phyloP scores from a whole-genome alignment of 1,284 basidiomycete genomes.

The Microbotryum silenes-acaulis region DNA sequence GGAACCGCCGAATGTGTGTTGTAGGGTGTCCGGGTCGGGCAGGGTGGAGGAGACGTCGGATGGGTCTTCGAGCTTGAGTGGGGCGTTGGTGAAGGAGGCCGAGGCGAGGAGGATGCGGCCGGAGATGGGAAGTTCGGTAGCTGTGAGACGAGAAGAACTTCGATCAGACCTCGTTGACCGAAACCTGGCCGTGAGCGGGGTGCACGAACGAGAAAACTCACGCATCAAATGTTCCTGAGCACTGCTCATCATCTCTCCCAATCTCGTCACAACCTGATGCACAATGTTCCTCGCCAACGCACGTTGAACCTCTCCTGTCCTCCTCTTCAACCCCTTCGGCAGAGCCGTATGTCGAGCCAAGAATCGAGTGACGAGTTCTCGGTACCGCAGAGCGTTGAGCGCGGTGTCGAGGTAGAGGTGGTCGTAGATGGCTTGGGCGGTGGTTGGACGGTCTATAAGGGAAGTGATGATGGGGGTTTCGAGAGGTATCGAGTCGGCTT shows the following conservation, averaged over 20 bases:
- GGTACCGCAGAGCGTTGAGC: not conserved
- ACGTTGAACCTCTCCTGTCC: no score
- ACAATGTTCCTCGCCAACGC: not conserved
- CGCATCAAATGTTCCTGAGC: not conserved
- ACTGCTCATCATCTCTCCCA: not conserved
- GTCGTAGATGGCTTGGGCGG: no score
- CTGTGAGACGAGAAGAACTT: no score
- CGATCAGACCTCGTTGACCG: no score
- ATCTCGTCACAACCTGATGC: not conserved
- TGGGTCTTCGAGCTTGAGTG: not conserved
- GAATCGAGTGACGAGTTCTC: slow-evolving; percentile 6
- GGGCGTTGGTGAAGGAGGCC: not conserved
- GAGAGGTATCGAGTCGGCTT: not conserved
- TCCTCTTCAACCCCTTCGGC: no score
- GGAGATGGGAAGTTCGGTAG: slow-evolving; percentile 1
- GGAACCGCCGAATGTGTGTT: not conserved
- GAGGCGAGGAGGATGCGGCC: slow-evolving; percentile 20
- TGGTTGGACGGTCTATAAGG: no score
- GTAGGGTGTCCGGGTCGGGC: slow-evolving; percentile 8
- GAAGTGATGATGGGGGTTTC: no score
- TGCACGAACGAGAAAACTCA: not conserved
- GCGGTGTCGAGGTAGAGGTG: not conserved
- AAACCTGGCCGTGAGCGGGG: no score
- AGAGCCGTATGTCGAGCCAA: not conserved
- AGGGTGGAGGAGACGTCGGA: not conserved